Evolutionary conservation across 768 basidiomycete species (phyloP), one percentile per base, ranked within the genome.

Genomic region (Boletus reticuloceps): DNA sequence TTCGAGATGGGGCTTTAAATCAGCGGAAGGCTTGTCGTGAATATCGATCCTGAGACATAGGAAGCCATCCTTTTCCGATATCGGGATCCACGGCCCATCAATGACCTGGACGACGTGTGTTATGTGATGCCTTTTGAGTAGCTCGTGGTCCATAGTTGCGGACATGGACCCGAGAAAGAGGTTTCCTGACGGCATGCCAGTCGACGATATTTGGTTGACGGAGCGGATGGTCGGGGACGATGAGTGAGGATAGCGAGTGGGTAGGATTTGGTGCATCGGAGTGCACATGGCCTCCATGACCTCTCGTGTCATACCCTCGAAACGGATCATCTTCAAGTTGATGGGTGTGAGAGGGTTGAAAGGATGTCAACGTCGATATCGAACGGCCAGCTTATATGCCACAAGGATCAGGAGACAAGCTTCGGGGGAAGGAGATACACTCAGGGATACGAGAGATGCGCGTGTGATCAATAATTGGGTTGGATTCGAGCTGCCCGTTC

Each of bases 261-360:
- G 77, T 13, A 89, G 75, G 64, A 91, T 82, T 59, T 80, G 79
- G 72, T 91, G 88, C 89, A 91, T 89, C 1, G 89, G 89, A 0
- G 88, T 91, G 74, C 88, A 89, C 84, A 91, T 88, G 8, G 89
- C 85, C 68, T 89, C 85, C 79, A 87, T 83, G 47, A 90, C 86
- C 63, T 89, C 88, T 29, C 83, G 81, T 13, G 88, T 78, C 57
- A 90, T 74, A 52, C 77, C 81, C 69, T 90, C 88, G 77, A 90
- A 89, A 50, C 88, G 83, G 67, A 91, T 90, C 88, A 90, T 90
- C 29, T 55, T 49, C n/a, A 40, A 5, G 39, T 13, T 11, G 16
- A 38, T 47, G 49, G 25, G 46, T 8, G n/a, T 16, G 38, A 17
- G n/a, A 39, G 14, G 17, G 38, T 17, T n/a, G 38, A 36, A 36